phyloP scores from a whole-genome alignment of 2,329 filamentous ascomycete species.

The Penicillium sp. region DNA sequence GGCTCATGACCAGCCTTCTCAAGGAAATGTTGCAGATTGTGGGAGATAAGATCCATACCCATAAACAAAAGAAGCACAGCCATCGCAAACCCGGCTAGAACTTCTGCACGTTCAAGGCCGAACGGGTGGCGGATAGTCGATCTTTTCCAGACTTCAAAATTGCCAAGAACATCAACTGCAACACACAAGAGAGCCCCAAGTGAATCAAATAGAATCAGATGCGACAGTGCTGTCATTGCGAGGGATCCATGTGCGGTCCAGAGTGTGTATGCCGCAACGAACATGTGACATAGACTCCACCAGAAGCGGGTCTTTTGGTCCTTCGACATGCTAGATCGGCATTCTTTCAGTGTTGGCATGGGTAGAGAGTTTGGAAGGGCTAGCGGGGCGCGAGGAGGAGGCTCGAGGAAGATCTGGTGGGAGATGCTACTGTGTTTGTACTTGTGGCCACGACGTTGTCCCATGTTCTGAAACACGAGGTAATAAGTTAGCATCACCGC shows the following conservation, averaged over 20 bases:
- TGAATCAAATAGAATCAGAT: constrained; percentile 93
- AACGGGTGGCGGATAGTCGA: constrained; percentile 93
- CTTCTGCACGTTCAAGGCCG: constrained; percentile 84
- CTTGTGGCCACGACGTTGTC: constrained; percentile 88
- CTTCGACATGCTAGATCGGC: constrained; percentile 81
- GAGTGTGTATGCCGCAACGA: constrained; percentile 79
- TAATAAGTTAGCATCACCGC: constrained; percentile 22
- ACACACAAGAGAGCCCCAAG: constrained; percentile 89
- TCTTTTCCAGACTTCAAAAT: constrained; percentile 96
- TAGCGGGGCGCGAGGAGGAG: constrained; percentile 77
- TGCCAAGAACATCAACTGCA: constrained; percentile 85
- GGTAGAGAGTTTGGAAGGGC: constrained; percentile 89
- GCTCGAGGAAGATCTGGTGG: constrained; percentile 95
- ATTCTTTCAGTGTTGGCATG: constrained; percentile 84
- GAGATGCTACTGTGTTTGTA: constrained; percentile 97
- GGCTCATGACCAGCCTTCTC: constrained; percentile 72
- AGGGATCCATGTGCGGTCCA: constrained; percentile 82
- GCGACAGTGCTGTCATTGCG: constrained; percentile 86
- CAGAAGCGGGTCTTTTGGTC: constrained; percentile 79
- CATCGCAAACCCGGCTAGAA: constrained; percentile 92
- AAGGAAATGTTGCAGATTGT: constrained; percentile 89
- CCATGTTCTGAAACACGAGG: constrained; percentile 64
- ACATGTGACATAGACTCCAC: constrained; percentile 87
- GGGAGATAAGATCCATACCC: constrained; percentile 90
- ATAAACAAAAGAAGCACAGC: constrained; percentile 96